Percentiles rank a stretch among this genome's conserved stretches.
These are phyloP conservation scores for Shiraia bambusicola DNA, from an alignment of 2,329 filamentous ascomycete species.

Conservation along the genomic window DNA sequence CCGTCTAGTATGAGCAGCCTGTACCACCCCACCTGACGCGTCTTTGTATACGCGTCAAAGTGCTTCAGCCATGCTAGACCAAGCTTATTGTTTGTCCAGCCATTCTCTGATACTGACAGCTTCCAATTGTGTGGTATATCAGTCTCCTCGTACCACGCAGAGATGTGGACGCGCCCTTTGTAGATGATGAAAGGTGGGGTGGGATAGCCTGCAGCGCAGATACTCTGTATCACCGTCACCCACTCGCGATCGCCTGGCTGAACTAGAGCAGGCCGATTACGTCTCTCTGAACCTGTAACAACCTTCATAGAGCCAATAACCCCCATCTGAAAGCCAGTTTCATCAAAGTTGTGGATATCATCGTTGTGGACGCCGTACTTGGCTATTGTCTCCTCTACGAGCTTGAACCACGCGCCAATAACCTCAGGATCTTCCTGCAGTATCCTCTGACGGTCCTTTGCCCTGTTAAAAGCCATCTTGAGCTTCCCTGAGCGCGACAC, in stretches of 20 bases:
- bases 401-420: constrained; percentile 10
- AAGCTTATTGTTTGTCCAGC: constrained; percentile 40
- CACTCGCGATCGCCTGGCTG: constrained; percentile 2
- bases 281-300: too few relatives aligned
- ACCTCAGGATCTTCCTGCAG: too few relatives aligned
- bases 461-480: too few relatives aligned
- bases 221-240: constrained; percentile 6
- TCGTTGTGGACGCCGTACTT: constrained; percentile 2
- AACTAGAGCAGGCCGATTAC: constrained; percentile 29
- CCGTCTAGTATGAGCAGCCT: constrained; percentile 44
- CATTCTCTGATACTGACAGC: constrained; percentile 34
- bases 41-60: constrained; percentile 38
- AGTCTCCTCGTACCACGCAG: constrained; percentile 2
- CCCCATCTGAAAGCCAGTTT: constrained; percentile 41
- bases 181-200: too few relatives aligned
- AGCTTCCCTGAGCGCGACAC: constrained; percentile 6
- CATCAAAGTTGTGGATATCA: constrained; percentile 20
- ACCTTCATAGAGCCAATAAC: too few relatives aligned
- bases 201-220: too few relatives aligned
- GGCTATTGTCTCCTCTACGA: constrained; percentile 7
- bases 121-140: constrained; percentile 20
- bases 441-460: too few relatives aligned
- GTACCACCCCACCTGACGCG: constrained; percentile 26
- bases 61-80: constrained; percentile 40
- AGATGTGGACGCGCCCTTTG: neutral